Evolutionary conservation across 805 yeast species (phyloP), one percentile per base, ranked within the genome.

Genomic region (Hanseniaspora meyeri): DNA sequence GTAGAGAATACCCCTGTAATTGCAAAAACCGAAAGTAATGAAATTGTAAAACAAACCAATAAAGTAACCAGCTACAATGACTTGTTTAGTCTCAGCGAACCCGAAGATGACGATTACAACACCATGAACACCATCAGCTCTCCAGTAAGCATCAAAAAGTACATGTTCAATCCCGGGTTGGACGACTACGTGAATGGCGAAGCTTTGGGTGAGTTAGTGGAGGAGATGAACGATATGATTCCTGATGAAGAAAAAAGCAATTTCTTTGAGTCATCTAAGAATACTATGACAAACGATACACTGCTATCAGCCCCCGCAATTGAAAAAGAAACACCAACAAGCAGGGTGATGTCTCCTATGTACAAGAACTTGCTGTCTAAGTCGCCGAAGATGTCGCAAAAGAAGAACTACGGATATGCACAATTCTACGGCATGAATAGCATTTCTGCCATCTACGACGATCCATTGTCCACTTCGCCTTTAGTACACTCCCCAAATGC

Each of bases 321-420:
- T 14, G 14, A 6, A 9, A 31, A 10, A 29, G 27, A 29, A 17
- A 29, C 17, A 12, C 24, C 39, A 31, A 32, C 37, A 1, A 40
- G 14, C 4, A 51, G 34, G 27, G n/a, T 24, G 9, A 24, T 36
- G 10, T 51, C 55, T 9, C 55, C 55, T 1, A 10, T 51, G 59
- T 58, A 3, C 49, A 74, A 27, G 66, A 64, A 14, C 71, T 75
- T 37, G 65, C 70, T 3, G 68, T 78, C 42, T 69, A 66, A 2
- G 72, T 93, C 3, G 66, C 77, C 2, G 62, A 72, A 36, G 74
- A 74, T 1, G 77, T 77, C 38, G 61, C 89, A 49, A 62, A 74
- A 43, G 68, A 69, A 16, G 77, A 51, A 43, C 17, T 51, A 36
- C 19, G 55, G 49, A 34, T 51, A 43, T 31, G 32, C 49, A 2